Evolutionary conservation across 495 filamentous ascomycete species (phyloP), one percentile per base, ranked within the genome.

Genomic region (Penicillium diatomitis): DNA sequence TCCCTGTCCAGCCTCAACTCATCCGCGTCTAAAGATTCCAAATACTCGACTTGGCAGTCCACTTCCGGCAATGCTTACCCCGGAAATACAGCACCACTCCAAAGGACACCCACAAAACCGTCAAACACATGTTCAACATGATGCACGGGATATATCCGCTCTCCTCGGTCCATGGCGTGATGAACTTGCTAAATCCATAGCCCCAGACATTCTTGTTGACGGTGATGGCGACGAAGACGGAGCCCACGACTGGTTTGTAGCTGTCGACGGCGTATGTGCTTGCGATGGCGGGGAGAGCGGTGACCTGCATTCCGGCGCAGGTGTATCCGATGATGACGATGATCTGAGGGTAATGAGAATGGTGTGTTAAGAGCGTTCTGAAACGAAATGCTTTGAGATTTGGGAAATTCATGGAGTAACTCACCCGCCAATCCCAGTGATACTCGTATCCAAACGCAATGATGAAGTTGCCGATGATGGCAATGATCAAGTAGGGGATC

Each of bases 181-280:
- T 71, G 49, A 72, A 74, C 35, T 74, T 72, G 44, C 69, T 71
- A 50, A 76, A 71, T 0, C 72, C 72, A 46, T 74, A 76, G n/a
- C 73, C 72, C 70, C 78, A 76, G 1, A 77, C 56, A 49, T 84
- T 81, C 65, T 84, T 84, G 33, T 80, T 76, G 4, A 83, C 68
- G 3, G 80, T 82, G 50, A 80, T 79, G 36, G 73, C 66, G 8
- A 83, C 78, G 50, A 83, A 73, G 58, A 83, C 76, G 43, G 78
- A 76, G 9, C 77, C 77, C 0, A 79, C 67, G 37, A 82, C 69
- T 30, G 74, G 74, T 50, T 80, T 83, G 62, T 87, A 85, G 45
- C 70, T 77, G 54, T 86, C 82, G 30, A 86, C 75, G 3, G 77
- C 78, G 46, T 71, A 70, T 10, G 70, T 72, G 28, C 61, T 63